Conservation (phyloP, 495 filamentous ascomycete genomes). For the Neurospora terricola region DNA sequence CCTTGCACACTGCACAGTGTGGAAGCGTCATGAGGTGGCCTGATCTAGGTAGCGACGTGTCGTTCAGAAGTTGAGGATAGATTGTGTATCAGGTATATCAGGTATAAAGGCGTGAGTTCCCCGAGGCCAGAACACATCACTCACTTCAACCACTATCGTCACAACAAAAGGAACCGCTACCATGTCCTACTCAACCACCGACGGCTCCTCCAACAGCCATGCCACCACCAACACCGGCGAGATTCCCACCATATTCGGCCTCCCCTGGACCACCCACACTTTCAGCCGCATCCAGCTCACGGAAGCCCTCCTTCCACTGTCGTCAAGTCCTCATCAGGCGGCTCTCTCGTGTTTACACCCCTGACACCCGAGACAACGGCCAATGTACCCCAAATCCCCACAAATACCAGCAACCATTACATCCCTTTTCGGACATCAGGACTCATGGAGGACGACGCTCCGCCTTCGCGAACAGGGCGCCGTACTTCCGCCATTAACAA, state of each 20-base stretch:
- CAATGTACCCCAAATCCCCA: too few species aligned
- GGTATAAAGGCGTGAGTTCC: background rate
- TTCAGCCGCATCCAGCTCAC: background rate
- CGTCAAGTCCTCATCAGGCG: background rate
- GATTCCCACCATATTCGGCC: constrained; percentile 27
- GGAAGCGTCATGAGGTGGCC: background rate
- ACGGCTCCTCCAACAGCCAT: background rate
- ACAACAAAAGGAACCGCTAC: background rate
- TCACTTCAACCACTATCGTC: background rate
- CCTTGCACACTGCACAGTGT: background rate
- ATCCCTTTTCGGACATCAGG: background rate
- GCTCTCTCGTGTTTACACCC: background rate
- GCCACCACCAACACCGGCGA: constrained; percentile 19
- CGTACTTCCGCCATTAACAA: background rate
- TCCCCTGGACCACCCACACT: background rate
- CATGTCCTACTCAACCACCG: background rate
- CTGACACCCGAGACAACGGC: background rate
- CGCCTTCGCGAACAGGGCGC: background rate
- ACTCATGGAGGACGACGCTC: background rate
- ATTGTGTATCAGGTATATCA: too few species aligned
- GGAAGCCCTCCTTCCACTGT: background rate
- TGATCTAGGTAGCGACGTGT: background rate
- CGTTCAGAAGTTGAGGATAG: background rate
- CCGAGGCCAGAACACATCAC: background rate
- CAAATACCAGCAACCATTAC: background rate